Base-by-base conservation (phyloP, 352 stramenopile species). In the Pythium rhizo-oryzae region DNA sequence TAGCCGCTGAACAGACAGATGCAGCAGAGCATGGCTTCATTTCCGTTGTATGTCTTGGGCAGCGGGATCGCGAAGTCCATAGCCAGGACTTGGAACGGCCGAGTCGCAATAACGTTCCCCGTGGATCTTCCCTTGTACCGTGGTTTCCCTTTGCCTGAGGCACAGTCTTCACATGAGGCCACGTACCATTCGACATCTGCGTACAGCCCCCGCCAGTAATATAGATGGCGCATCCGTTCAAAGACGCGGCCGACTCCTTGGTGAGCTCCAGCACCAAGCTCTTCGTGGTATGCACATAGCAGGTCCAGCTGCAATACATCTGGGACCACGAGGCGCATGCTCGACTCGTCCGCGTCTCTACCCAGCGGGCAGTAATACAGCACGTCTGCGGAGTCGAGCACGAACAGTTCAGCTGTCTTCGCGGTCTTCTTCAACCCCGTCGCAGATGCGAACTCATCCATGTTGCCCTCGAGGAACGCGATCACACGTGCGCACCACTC, bases 61-160 rank as follows among this genome's bases (percentile, higher is more conserved):
- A 70, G 33, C 0, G 63, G 55, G 4, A 23, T 52, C 1, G 55
- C 63, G 30, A 65, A 60, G 39, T 70, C 55, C 63, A 70, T 64
- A 0, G 55, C 44, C 0, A 70, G 1, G 2, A 59, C 44, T 13
- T 59, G 54, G 9, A 70, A 70, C 0, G 44, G 63, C 6, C 63
- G 55, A 12, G 7, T 50, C 1, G 63, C 55, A 0, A n/a, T n/a
- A 2, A 70, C 37, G 12, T 70, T 70, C 0, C 63, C 54, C 18
- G 13, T 5, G 11, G 33, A 39, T 12, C 8, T 53, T n/a, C 18
- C 12, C 11, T 39, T 39, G 33, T 57, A 69, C 39, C 43, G 25
- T 8, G 62, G 62, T n/a, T 69, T 69, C 8, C 63, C 63, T 59
- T 70, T 70, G 0, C 21, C 63, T 2, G 63, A 49, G 0, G 30